phyloP scores from a whole-genome alignment of 306 rosid genomes.

The Pyrus betulifolia region DNA sequence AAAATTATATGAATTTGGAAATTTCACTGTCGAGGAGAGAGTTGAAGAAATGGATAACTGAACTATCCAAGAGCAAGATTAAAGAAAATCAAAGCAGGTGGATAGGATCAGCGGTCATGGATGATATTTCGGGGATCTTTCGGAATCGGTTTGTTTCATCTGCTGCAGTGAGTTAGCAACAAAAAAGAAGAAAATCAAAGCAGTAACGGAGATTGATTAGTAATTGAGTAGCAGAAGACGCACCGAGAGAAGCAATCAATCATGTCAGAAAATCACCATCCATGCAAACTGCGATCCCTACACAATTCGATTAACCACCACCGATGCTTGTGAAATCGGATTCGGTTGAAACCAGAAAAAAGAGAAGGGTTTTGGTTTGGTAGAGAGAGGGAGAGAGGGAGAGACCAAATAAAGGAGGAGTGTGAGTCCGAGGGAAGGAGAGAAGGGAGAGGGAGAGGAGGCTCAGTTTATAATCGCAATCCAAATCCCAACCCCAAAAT shows the following conservation, averaged over 20 bases:
- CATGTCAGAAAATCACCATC: slow-evolving; percentile 43
- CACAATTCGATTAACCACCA: no score
- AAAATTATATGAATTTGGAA: background rate
- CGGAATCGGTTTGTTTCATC: no score
- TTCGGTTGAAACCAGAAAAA: background rate
- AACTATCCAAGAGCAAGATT: slow-evolving; percentile 15
- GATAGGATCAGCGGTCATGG: no score
- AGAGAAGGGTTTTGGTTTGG: background rate
- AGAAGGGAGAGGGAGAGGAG: background rate
- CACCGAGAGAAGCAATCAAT: slow-evolving; percentile 52
- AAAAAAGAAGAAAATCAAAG: slow-evolving; percentile 6
- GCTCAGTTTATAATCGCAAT: slow-evolving; percentile 40
- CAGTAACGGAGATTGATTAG: background rate
- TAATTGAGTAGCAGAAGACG: slow-evolving; percentile 26
- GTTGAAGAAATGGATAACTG: background rate
- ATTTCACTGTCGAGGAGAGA: background rate
- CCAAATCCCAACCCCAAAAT: slow-evolving; percentile 4
- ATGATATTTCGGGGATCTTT: no score
- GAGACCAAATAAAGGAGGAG: background rate
- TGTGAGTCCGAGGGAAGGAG: background rate
- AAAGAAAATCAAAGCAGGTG: slow-evolving; percentile 7
- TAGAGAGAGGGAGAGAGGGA: slow-evolving; percentile 12
- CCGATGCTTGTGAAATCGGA: background rate
- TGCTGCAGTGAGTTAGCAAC: no score
- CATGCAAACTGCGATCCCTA: background rate